Percentiles rank a stretch among this genome's conserved stretches.
Conservation (phyloP, 2,329 filamentous ascomycete species). For the Metarhizium anisopliae region DNA sequence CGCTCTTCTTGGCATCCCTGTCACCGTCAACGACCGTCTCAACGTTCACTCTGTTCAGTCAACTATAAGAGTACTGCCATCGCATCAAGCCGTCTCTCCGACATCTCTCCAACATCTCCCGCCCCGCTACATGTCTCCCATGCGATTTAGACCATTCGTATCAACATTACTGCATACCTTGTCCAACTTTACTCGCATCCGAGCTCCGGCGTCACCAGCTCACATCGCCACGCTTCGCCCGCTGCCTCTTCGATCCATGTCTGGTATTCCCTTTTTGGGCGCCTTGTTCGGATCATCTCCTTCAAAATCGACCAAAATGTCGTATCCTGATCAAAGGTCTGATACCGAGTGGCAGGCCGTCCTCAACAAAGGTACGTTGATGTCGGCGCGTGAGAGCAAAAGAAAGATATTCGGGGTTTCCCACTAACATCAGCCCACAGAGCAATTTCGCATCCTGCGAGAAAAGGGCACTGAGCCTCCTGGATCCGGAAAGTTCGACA, state of each 20-base stretch:
- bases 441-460: constrained; percentile 91
- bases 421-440: constrained; percentile 34
- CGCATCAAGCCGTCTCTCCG: constrained; percentile 1
- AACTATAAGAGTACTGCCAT: neutral
- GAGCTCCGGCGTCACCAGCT: constrained; percentile 12
- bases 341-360: constrained; percentile 86
- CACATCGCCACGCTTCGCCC: constrained; percentile 16
- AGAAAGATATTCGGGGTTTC: neutral
- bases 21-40: neutral
- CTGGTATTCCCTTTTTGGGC: constrained; percentile 68
- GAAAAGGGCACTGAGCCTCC: constrained; percentile 85
- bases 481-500: constrained; percentile 75
- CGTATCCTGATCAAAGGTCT: constrained; percentile 71
- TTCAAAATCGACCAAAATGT: constrained; percentile 48
- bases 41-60: neutral
- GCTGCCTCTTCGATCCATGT: constrained; percentile 49
- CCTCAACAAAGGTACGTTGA: constrained; percentile 46
- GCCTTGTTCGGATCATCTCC: constrained; percentile 62
- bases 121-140: constrained; percentile 19
- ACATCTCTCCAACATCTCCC: neutral
- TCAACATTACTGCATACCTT: constrained; percentile 39
- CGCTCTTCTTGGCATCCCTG: neutral
- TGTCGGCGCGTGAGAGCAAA: neutral
- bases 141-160: constrained; percentile 42
- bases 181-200: constrained; percentile 31